Percentiles rank a stretch among this genome's conserved stretches.
phyloP scores from a whole-genome alignment of 129 eudicot species.

The Tagetes patula region DNA sequence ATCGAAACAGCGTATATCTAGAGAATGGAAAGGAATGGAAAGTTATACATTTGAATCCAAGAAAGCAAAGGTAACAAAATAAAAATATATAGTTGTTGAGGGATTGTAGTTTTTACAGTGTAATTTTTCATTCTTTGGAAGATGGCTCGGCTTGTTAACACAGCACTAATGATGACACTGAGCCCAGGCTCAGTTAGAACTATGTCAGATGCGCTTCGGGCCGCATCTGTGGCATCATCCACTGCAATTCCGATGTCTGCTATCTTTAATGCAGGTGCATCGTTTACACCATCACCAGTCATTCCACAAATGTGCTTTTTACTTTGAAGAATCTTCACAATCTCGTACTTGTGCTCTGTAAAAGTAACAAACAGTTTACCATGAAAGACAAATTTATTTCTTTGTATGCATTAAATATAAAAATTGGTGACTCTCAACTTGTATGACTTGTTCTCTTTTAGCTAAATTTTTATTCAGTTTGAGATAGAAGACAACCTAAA shows the following conservation, averaged over 20 bases:
- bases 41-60: conserved; percentile 10
- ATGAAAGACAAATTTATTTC: neutral
- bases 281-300: conserved; percentile 51
- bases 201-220: conserved; percentile 47
- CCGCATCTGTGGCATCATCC: conserved; percentile 51
- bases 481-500: neutral
- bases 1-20: conserved; percentile 60
- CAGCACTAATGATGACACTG: conserved; percentile 50
- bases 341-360: conserved; percentile 52
- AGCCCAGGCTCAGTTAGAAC: conserved; percentile 50
- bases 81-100: neutral
- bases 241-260: conserved; percentile 53
- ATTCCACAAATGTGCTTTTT: conserved; percentile 50
- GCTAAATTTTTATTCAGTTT: neutral
- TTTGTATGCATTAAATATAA: neutral
- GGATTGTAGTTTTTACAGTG: conserved; percentile 20
- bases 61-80: conserved; percentile 8
- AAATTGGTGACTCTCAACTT: neutral
- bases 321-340: conserved; percentile 48
- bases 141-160: conserved; percentile 47
- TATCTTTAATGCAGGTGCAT: conserved; percentile 44
- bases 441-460: neutral
- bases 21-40: conserved; percentile 3
- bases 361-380: neutral
- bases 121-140: conserved; percentile 49